Conservation (phyloP, 2,329 filamentous ascomycete species). For the Colletotrichum theobromicola region DNA sequence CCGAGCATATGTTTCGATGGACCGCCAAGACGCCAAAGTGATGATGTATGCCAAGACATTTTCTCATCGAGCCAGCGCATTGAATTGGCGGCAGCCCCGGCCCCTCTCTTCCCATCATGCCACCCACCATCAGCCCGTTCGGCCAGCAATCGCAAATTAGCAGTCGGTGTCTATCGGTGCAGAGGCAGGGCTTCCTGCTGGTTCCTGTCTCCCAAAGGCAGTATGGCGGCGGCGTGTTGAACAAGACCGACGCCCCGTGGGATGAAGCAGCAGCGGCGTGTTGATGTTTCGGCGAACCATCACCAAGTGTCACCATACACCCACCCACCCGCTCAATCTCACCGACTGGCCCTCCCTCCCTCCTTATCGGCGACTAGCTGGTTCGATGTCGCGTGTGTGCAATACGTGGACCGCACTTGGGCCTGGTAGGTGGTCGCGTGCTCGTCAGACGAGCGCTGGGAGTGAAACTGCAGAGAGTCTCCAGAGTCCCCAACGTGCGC, state of each 20-base stretch:
- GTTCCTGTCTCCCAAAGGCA: not conserved
- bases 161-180: not conserved
- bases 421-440: not conserved
- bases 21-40: not conserved
- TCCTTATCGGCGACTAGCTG: not conserved
- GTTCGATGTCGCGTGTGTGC: not conserved
- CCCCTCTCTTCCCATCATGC: not conserved
- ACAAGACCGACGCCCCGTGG: conserved; percentile 4
- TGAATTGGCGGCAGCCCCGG: conserved; percentile 1
- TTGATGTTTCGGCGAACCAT: not conserved
- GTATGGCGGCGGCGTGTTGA: not conserved
- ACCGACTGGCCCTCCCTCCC: not conserved
- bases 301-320: not conserved
- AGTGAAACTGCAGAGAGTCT: not conserved
- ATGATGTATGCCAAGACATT: conserved; percentile 15
- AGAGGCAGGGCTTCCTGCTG: not conserved
- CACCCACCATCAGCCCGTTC: not conserved
- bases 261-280: not conserved
- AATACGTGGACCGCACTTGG: not conserved
- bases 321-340: not conserved
- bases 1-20: not conserved
- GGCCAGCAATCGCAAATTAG: not conserved
- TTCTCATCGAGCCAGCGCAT: not conserved
- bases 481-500: not conserved
- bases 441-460: not conserved